Evolutionary conservation across 345 rosid genomes (phyloP).

Genomic region (Syzygium aqueum): DNA sequence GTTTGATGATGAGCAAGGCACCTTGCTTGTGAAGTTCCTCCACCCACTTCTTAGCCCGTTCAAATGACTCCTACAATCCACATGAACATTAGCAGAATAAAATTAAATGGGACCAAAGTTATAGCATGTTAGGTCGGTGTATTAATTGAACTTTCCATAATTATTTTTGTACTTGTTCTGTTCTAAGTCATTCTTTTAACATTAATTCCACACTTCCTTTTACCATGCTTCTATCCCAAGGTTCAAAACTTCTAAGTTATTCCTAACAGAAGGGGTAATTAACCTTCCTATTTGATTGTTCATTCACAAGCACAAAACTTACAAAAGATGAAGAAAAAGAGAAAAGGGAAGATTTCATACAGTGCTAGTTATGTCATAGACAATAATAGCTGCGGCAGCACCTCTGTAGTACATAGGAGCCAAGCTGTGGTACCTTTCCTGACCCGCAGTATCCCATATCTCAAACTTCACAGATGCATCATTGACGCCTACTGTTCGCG

Average conservation of each 20-base stretch:
- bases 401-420: slow-evolving; percentile 72
- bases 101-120: not conserved
- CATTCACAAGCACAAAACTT: not conserved
- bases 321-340: not conserved
- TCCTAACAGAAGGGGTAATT: not conserved
- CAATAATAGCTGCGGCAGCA: slow-evolving; percentile 58
- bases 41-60: slow-evolving; percentile 61
- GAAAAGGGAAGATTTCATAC: slow-evolving; percentile 6
- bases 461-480: slow-evolving; percentile 54
- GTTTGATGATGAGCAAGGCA: not conserved
- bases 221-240: not conserved
- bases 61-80: slow-evolving; percentile 35
- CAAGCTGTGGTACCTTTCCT: slow-evolving; percentile 59
- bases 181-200: not conserved
- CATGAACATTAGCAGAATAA: not conserved
- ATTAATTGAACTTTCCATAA: not conserved
- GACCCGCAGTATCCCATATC: slow-evolving; percentile 69
- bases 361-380: slow-evolving; percentile 41
- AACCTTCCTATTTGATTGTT: not conserved
- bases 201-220: not conserved
- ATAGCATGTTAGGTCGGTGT: not conserved
- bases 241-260: not conserved
- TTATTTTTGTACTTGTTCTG: not conserved
- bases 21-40: slow-evolving; percentile 59
- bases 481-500: slow-evolving; percentile 52